Evolutionary conservation across 768 basidiomycete species (phyloP).

Genomic region (Boletellus ananiceps): DNA sequence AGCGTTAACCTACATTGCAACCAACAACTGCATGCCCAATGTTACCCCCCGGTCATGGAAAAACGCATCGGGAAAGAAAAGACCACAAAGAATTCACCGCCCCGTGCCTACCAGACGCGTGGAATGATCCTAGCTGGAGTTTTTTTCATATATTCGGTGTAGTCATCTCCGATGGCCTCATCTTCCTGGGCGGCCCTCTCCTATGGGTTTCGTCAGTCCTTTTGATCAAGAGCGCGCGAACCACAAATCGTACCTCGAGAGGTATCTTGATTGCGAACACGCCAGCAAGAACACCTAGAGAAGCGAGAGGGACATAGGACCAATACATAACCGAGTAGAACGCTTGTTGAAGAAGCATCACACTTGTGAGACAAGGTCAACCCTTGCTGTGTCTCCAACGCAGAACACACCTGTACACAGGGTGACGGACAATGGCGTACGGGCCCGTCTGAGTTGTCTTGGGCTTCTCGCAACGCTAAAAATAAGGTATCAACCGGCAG

Average conservation of each 20-base stretch:
- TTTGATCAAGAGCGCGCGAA: background rate
- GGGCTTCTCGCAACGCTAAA: slow-evolving; percentile 29
- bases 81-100: background rate
- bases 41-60: too few relatives aligned
- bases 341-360: slow-evolving; percentile 24
- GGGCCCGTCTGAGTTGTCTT: slow-evolving; percentile 30
- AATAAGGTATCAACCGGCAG: background rate
- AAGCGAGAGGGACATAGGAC: slow-evolving; percentile 34
- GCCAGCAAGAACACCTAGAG: slow-evolving; percentile 18
- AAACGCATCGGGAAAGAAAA: background rate
- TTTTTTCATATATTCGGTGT: slow-evolving; percentile 28
- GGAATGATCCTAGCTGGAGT: slow-evolving; percentile 30
- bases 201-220: slow-evolving; percentile 13
- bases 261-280: slow-evolving; percentile 33
- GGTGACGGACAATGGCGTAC: slow-evolving; percentile 36
- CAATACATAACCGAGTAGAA: slow-evolving; percentile 28
- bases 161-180: slow-evolving; percentile 21
- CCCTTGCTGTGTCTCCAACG: background rate
- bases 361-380: slow-evolving; percentile 8
- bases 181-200: slow-evolving; percentile 28
- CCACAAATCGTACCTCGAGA: slow-evolving; percentile 25
- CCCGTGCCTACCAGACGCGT: slow-evolving; percentile 23
- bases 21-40: background rate
- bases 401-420: slow-evolving; percentile 29
- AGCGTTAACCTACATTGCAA: slow-evolving; percentile 7